Evolutionary conservation across 257 asterid species (phyloP), one percentile per base, ranked within the genome.

Genomic region (Eustoma russellianum): DNA sequence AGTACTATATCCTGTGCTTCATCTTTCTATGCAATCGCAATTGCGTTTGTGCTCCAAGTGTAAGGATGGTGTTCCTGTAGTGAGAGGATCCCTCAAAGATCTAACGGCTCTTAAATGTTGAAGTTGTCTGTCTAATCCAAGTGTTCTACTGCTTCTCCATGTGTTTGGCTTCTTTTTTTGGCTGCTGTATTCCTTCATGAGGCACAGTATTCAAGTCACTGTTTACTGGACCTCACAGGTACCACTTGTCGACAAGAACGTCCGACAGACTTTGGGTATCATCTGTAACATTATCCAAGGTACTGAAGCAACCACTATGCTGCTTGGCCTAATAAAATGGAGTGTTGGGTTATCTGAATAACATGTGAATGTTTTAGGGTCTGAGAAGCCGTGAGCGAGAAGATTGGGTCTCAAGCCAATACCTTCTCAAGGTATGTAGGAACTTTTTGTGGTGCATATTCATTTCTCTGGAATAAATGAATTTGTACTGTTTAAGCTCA

Each of bases 341-440:
- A 24, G 30, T 4, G 30, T 4, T 24, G 30, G 30, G 3, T 2
- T 24, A 24, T 24, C 35, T 55, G 47, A 56, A 50, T 55, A 46
- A 46, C 33, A 59, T 35, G 53, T 60, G 43, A 44, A 24, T 24
- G 30, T 65, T 66, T 71, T 68, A 87, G 98, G 98, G 93, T 45
- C 51, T 77, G 72, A 82, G 98, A 67, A 80, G 87, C 53, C 94
- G 96, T 61, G 95, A 91, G 77, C 77, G 82, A 70, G 98, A 91
- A 77, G 98, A 87, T 61, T 70, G 59, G 52, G 88, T 91, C 63
- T 84, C 96, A 52, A 91, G 98, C 76, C 94, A 77, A 81, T 72
- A 63, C 68, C 67, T 91, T 72, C 67, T 84, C 75, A 82, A 87
- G 95, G 98, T 91, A 64, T 52, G 63, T 43, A 43, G 46, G 35